phyloP scores from a whole-genome alignment of 2,329 filamentous ascomycete species.

The Fusarium compactum region DNA sequence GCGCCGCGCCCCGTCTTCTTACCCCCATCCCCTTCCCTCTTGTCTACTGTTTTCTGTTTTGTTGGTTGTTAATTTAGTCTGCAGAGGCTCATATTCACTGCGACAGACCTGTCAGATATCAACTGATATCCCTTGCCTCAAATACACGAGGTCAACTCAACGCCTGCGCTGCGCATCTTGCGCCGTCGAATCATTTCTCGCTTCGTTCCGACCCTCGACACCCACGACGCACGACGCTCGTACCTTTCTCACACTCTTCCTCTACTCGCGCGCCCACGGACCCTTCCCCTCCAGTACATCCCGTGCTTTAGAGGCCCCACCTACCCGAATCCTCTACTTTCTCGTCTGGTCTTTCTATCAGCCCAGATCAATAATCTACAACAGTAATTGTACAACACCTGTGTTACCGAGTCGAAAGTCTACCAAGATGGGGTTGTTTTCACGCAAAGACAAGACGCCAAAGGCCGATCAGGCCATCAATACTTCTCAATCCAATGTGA shows the following conservation, averaged over 20 bases:
- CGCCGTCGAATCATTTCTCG: conserved; percentile 37
- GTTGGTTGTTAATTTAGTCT: conserved; percentile 30
- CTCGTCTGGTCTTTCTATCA: conserved; percentile 41
- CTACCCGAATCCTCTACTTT: conserved; percentile 36
- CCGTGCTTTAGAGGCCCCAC: conserved; percentile 38
- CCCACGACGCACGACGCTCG: conserved; percentile 42
- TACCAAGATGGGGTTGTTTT: conserved; percentile 67
- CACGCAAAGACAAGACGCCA: conserved; percentile 64
- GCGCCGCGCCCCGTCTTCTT: conserved; percentile 40
- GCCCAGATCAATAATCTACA: conserved; percentile 31
- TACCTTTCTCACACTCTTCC: conserved; percentile 36
- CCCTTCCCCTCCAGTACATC: conserved; percentile 40
- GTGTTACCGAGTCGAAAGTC: conserved; percentile 25
- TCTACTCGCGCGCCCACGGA: conserved; percentile 33
- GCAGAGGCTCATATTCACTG: conserved; percentile 14
- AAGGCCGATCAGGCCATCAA: conserved; percentile 58
- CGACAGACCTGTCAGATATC: conserved; percentile 25
- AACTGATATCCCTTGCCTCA: conserved; percentile 40
- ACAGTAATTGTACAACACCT: conserved; percentile 24
- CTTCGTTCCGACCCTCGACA: conserved; percentile 42
- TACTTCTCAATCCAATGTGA: conserved; percentile 62
- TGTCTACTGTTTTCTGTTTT: conserved; percentile 29
- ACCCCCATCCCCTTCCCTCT: conserved; percentile 42
- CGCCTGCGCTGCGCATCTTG: conserved; percentile 35
- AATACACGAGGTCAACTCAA: conserved; percentile 27